Evolutionary conservation across 2,329 filamentous ascomycete genomes (phyloP).

Genomic region (Sphaerulina vaccinii): DNA sequence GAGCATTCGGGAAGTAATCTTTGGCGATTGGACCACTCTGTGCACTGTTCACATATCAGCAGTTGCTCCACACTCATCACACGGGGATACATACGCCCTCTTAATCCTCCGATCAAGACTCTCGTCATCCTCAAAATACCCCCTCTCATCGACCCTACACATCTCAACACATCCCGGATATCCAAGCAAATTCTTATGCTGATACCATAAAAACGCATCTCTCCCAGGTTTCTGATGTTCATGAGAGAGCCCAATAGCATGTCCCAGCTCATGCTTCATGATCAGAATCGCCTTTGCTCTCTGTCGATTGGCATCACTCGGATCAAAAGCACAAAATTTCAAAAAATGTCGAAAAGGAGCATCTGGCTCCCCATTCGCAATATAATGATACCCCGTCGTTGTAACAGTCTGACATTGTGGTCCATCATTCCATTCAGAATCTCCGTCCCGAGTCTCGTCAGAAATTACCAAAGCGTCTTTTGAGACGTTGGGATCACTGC

Average conservation of each 20-base stretch:
- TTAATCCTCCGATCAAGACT: background rate
- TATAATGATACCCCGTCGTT: slow-evolving; percentile 25
- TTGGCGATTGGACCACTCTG: slow-evolving; percentile 5
- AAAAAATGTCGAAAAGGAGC: slow-evolving; percentile 7
- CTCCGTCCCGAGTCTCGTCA: slow-evolving; percentile 20
- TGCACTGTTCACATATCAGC: background rate
- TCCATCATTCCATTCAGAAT: slow-evolving; percentile 19
- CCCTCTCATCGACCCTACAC: slow-evolving; percentile 2
- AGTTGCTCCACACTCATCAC: background rate
- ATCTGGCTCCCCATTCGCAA: background rate
- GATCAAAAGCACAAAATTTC: slow-evolving; percentile 13
- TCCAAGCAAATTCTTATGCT: slow-evolving; percentile 14
- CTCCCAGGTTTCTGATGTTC: slow-evolving; percentile 23
- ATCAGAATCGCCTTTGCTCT: slow-evolving; percentile 4
- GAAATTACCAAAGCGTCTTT: slow-evolving; percentile 24
- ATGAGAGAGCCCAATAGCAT: slow-evolving; percentile 23
- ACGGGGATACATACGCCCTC: background rate
- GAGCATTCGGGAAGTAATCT: slow-evolving; percentile 10
- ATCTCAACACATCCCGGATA: slow-evolving; percentile 6
- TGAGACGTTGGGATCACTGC: slow-evolving; percentile 1
- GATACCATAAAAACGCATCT: slow-evolving; percentile 16
- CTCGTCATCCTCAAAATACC: slow-evolving; percentile 1
- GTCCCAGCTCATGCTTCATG: slow-evolving; percentile 23
- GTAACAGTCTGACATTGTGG: slow-evolving; percentile 17
- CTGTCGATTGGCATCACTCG: background rate